Conservation (phyloP, 768 basidiomycete species). For the Piloderma croceum region DNA sequence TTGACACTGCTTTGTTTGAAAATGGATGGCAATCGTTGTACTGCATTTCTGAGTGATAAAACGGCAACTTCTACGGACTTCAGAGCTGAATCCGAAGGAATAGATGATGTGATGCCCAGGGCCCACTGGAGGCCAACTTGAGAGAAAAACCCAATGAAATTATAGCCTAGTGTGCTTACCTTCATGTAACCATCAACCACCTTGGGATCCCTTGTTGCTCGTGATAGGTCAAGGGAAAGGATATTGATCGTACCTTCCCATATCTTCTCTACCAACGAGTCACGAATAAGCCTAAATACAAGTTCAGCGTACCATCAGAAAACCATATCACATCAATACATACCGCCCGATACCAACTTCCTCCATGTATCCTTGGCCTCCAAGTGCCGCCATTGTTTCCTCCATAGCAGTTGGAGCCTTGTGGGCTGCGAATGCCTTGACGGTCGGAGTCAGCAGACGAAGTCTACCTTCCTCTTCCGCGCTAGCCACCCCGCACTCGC, state of each 20-base stretch:
- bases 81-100: constrained; percentile 32
- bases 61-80: too few relatives aligned
- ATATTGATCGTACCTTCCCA: constrained; percentile 78
- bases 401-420: constrained; percentile 60
- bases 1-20: too few relatives aligned
- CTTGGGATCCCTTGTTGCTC: constrained; percentile 43
- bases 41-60: too few relatives aligned
- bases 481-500: constrained; percentile 49
- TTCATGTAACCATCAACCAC: constrained; percentile 43
- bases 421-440: constrained; percentile 67
- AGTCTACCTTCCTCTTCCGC: constrained; percentile 47
- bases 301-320: not conserved
- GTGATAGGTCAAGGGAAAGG: constrained; percentile 59
- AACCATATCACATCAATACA: constrained; percentile 8
- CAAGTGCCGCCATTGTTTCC: constrained; percentile 67
- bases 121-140: constrained; percentile 44
- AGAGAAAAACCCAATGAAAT: not conserved
- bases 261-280: constrained; percentile 72
- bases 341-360: constrained; percentile 66
- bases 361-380: constrained; percentile 81
- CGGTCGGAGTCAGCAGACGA: constrained; percentile 61
- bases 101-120: constrained; percentile 34
- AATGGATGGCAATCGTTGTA: too few relatives aligned
- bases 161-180: constrained; percentile 31
- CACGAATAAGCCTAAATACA: constrained; percentile 46